Conservation (phyloP, 345 rosid species). For the Microthlaspi erraticum region DNA sequence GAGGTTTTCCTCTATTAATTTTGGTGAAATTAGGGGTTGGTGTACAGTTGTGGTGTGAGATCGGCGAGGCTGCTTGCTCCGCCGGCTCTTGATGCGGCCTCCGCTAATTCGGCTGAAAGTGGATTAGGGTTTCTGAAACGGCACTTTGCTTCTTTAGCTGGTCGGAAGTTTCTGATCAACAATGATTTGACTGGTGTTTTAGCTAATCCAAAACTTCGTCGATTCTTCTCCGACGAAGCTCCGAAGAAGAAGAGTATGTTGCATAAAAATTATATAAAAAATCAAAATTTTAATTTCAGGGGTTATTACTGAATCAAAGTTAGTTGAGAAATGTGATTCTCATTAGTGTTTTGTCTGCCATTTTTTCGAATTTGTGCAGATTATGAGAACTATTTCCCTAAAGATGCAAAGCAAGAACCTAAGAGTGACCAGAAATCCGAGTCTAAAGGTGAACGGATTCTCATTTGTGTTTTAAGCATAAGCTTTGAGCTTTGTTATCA, state of each 20-base stretch:
- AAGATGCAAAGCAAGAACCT: conserved; percentile 82
- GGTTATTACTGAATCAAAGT: neutral
- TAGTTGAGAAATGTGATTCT: neutral
- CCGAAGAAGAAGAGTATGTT: conserved; percentile 63
- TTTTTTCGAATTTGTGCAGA: conserved; percentile 51
- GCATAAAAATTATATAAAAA: neutral
- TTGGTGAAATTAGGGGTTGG: conserved; percentile 11
- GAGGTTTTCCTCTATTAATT: neutral
- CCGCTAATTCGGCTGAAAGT: conserved; percentile 41
- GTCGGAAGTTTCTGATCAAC: conserved; percentile 40
- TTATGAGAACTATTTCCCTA: conserved; percentile 83
- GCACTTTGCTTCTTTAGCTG: conserved; percentile 56
- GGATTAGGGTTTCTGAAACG: conserved; percentile 64
- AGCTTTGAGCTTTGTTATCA: conserved; percentile 2
- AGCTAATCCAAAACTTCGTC: conserved; percentile 61
- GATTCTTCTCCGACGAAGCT: conserved; percentile 77
- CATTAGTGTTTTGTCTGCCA: neutral
- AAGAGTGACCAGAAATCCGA: conserved; percentile 82
- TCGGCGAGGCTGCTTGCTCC: conserved; percentile 36
- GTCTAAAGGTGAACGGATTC: conserved; percentile 61
- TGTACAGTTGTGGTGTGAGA: conserved; percentile 40
- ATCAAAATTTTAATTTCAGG: neutral
- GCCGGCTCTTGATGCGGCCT: conserved; percentile 28
- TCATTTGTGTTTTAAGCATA: neutral
- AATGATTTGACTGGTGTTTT: conserved; percentile 60